A percentile compares a stretch with the other conserved stretches of the same genome.
phyloP scores from a whole-genome alignment of 1,284 basidiomycete species.

The Leccinum laetum region DNA sequence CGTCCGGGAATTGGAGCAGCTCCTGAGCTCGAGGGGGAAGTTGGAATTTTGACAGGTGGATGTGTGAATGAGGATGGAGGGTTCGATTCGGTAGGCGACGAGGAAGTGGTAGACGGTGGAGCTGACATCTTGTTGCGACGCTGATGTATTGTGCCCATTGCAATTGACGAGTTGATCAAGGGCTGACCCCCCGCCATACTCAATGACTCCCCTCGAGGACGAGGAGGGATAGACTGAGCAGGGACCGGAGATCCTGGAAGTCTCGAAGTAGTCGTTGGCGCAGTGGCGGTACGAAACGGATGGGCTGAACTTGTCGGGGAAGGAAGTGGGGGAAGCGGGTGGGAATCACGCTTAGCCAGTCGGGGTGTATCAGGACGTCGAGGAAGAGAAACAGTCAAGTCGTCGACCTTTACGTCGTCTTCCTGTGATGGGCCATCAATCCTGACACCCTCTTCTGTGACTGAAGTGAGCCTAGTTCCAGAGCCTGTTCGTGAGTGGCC shows the following conservation, averaged over 20 bases:
- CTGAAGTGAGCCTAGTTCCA: conserved; percentile 52
- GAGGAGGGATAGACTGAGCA: conserved; percentile 40
- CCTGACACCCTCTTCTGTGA: conserved; percentile 60
- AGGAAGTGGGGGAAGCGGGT: conserved; percentile 67
- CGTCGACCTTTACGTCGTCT: conserved; percentile 25
- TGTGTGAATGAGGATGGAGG: conserved; percentile 44
- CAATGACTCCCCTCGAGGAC: conserved; percentile 46
- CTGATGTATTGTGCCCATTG: conserved; percentile 67
- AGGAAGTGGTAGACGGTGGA: conserved; percentile 48
- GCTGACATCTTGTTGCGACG: conserved; percentile 64
- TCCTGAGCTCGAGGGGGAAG: conserved; percentile 41
- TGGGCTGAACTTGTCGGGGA: conserved; percentile 38
- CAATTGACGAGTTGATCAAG: conserved; percentile 59
- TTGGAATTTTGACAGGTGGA: conserved; percentile 38
- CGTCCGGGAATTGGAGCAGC: conserved; percentile 40
- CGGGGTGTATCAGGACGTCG: conserved; percentile 39
- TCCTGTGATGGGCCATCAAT: conserved; percentile 31
- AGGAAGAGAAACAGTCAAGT: conserved; percentile 27
- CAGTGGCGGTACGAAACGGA: conserved; percentile 31
- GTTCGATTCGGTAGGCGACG: conserved; percentile 61
- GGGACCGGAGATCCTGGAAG: conserved; percentile 43
- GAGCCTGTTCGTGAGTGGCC: conserved; percentile 59
- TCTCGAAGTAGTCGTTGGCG: conserved; percentile 36
- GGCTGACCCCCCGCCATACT: conserved; percentile 31
- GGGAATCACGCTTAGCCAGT: conserved; percentile 49